These are phyloP conservation scores for Aspergillus flavus DNA, from an alignment of 2,329 filamentous ascomycete species.

Conservation along the genomic window DNA sequence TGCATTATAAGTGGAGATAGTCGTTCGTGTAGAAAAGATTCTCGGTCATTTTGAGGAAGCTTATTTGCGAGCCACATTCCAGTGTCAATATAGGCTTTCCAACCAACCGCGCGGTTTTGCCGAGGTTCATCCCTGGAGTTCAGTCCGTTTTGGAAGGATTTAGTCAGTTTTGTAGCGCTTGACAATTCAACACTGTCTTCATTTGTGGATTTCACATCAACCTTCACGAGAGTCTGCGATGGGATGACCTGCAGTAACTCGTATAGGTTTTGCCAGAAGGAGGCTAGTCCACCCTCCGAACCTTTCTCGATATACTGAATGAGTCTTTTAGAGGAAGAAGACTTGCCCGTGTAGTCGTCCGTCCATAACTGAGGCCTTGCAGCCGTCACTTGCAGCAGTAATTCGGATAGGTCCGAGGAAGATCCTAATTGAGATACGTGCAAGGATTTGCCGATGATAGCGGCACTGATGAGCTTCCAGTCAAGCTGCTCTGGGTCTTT, in stretches of 20 bases:
- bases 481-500: slow-evolving; percentile 53
- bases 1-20: slow-evolving; percentile 57
- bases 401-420: slow-evolving; percentile 68
- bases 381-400: slow-evolving; percentile 67
- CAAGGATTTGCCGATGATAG: slow-evolving; percentile 75
- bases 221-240: slow-evolving; percentile 44
- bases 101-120: slow-evolving; percentile 68
- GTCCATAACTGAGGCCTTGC: slow-evolving; percentile 74
- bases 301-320: slow-evolving; percentile 77
- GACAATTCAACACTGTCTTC: slow-evolving; percentile 41
- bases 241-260: slow-evolving; percentile 63
- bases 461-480: slow-evolving; percentile 68
- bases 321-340: slow-evolving; percentile 60
- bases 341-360: slow-evolving; percentile 61
- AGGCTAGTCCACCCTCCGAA: slow-evolving; percentile 72
- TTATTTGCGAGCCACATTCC: slow-evolving; percentile 56
- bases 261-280: slow-evolving; percentile 73
- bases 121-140: slow-evolving; percentile 73
- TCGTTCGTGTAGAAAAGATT: slow-evolving; percentile 49
- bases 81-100: slow-evolving; percentile 72
- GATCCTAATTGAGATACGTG: slow-evolving; percentile 74
- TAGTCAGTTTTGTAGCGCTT: slow-evolving; percentile 63
- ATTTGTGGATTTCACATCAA: slow-evolving; percentile 25
- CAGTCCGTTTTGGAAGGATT: slow-evolving; percentile 71
- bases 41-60: slow-evolving; percentile 51